Percentiles rank a stretch among this genome's conserved stretches.
phyloP scores from a whole-genome alignment of 331 rosid genomes.

The Rosa hybrid region DNA sequence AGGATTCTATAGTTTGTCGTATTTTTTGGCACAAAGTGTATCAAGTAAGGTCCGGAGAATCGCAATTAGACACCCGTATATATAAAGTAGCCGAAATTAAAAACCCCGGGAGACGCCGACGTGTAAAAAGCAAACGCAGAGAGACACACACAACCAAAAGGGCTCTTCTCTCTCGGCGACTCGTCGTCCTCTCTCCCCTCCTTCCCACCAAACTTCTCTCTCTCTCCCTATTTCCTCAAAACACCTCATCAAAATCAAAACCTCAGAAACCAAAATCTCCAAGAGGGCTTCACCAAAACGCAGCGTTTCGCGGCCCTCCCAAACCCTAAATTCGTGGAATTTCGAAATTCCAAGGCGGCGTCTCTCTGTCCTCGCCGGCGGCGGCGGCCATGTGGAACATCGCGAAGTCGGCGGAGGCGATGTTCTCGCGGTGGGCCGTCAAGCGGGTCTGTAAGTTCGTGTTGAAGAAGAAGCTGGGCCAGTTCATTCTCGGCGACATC shows the following conservation, averaged over 20 bases:
- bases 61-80: not conserved
- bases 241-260: not conserved
- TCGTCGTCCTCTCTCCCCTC: not conserved
- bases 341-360: not conserved
- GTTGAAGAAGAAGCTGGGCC: slow-evolving; percentile 90
- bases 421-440: slow-evolving; percentile 89
- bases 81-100: not conserved
- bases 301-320: not conserved
- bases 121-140: not conserved
- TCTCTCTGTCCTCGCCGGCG: not conserved
- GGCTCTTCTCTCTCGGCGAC: not conserved
- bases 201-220: not conserved
- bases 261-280: not conserved
- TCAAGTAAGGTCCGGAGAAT: not conserved
- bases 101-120: not conserved
- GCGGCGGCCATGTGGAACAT: slow-evolving; percentile 75
- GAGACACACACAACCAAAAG: not conserved
- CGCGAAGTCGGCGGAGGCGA: slow-evolving; percentile 91
- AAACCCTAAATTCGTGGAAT: slow-evolving; percentile 16
- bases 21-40: no score
- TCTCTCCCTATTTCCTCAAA: not conserved
- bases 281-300: not conserved
- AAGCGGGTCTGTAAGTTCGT: slow-evolving; percentile 83
- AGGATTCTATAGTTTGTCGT: no score
- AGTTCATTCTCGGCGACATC: slow-evolving; percentile 78